These are phyloP conservation scores for Colletotrichum lini DNA, from an alignment of 2,329 filamentous ascomycete species.

Conservation along the genomic window DNA sequence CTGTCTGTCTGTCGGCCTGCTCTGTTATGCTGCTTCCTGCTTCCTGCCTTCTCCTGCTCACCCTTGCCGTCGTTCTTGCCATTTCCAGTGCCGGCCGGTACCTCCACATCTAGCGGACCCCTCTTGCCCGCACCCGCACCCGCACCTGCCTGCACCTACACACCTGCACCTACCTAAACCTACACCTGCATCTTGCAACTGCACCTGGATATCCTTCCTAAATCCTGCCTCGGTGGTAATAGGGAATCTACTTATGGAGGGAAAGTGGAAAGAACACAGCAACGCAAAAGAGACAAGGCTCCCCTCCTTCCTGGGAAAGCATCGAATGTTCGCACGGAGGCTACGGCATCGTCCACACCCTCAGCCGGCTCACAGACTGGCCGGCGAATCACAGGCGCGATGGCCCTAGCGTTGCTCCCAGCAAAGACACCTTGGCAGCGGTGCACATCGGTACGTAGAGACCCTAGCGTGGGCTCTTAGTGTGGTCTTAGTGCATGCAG, in stretches of 20 bases:
- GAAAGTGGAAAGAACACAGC: slow-evolving; percentile 13
- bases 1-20: background rate
- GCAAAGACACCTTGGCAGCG: slow-evolving; percentile 24
- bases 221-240: background rate
- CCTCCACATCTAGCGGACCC: too few relatives aligned
- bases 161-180: too few relatives aligned
- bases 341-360: slow-evolving; percentile 29
- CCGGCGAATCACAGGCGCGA: slow-evolving; percentile 19
- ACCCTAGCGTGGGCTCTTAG: background rate
- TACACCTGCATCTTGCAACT: background rate
- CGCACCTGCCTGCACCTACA: background rate
- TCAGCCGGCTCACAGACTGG: slow-evolving; percentile 19
- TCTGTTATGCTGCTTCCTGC: background rate
- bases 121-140: slow-evolving; percentile 1
- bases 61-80: slow-evolving; percentile 3
- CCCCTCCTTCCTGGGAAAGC: background rate
- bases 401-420: slow-evolving; percentile 21
- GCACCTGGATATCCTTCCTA: too few relatives aligned
- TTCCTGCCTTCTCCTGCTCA: background rate
- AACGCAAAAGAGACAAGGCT: slow-evolving; percentile 6
- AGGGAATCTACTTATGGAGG: slow-evolving; percentile 18
- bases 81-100: background rate
- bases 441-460: slow-evolving; percentile 25
- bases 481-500: slow-evolving; percentile 10
- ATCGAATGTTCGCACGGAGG: slow-evolving; percentile 27